Evolutionary conservation across 1,284 basidiomycete genomes (phyloP).

Genomic region (Ustilago hordei): DNA sequence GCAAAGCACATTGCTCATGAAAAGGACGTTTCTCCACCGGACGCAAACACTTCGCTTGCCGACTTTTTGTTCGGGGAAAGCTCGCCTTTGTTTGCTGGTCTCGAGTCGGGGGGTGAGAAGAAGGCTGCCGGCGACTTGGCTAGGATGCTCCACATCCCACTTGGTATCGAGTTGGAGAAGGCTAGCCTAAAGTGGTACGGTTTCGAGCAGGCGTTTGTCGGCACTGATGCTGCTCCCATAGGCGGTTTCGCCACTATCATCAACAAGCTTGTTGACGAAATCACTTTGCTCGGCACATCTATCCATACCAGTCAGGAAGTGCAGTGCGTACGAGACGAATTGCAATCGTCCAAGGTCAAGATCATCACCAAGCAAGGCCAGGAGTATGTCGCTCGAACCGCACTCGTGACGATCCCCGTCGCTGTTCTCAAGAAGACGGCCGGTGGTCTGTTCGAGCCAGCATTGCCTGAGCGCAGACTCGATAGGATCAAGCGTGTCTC

Average conservation of each 20-base stretch:
- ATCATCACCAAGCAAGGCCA: conserved; percentile 44
- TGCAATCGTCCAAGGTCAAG: conserved; percentile 34
- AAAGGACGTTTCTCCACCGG: conserved; percentile 50
- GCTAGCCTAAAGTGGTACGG: conserved; percentile 68
- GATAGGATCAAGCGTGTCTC: conserved; percentile 64
- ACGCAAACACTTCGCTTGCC: conserved; percentile 62
- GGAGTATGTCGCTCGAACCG: conserved; percentile 54
- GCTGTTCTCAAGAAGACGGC: conserved; percentile 68
- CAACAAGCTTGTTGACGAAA: conserved; percentile 69
- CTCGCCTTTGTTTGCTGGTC: conserved; percentile 60
- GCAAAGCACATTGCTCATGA: conserved; percentile 35
- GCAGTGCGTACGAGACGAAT: conserved; percentile 27
- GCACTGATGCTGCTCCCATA: conserved; percentile 72
- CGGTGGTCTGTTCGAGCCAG: conserved; percentile 63
- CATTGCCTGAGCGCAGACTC: conserved; percentile 63
- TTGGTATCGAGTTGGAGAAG: conserved; percentile 71
- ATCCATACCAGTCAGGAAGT: conserved; percentile 68
- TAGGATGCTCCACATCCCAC: conserved; percentile 71
- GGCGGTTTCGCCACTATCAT: conserved; percentile 71
- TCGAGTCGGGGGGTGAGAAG: conserved; percentile 76
- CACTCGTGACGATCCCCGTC: conserved; percentile 70
- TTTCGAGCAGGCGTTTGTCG: conserved; percentile 70
- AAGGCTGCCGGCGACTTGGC: conserved; percentile 69
- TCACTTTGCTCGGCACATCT: conserved; percentile 68
- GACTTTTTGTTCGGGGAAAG: conserved; percentile 67